A percentile compares a stretch with the other conserved stretches of the same genome.
Conservation (phyloP, 192 early-diverging fungal genomes). For the Chytriomyces sp. region DNA sequence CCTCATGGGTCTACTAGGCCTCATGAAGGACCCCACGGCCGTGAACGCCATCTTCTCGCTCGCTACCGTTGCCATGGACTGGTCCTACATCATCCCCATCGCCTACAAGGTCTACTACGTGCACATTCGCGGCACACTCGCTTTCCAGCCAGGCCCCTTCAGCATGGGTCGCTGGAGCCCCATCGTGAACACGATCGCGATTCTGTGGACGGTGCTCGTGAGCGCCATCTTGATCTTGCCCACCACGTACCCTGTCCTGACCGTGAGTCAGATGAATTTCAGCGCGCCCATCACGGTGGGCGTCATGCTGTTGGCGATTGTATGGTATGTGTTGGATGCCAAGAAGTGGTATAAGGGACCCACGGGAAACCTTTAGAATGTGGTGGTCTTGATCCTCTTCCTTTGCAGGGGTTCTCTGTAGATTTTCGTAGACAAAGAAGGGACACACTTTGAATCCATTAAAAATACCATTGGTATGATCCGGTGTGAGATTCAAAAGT, state of each 20-base stretch:
- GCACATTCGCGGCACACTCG: neutral
- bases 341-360: slow-evolving; percentile 16
- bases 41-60: slow-evolving; percentile 48
- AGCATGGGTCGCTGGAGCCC: slow-evolving; percentile 7
- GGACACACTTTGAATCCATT: too few relatives aligned
- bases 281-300: slow-evolving; percentile 1
- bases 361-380: slow-evolving; percentile 3
- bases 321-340: slow-evolving; percentile 22
- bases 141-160: slow-evolving; percentile 23
- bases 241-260: neutral
- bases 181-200: slow-evolving; percentile 14
- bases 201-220: slow-evolving; percentile 19
- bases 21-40: slow-evolving; percentile 3
- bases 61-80: slow-evolving; percentile 36
- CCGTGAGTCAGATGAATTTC: slow-evolving; percentile 12
- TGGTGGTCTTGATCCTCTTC: too few relatives aligned
- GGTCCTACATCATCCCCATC: slow-evolving; percentile 23
- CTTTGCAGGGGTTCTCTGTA: too few relatives aligned
- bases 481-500: too few relatives aligned
- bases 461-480: too few relatives aligned
- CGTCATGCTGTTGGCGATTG: slow-evolving; percentile 22
- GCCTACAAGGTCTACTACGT: slow-evolving; percentile 28
- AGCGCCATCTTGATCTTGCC: slow-evolving; percentile 6
- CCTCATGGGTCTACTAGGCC: slow-evolving; percentile 30
- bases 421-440: too few relatives aligned